Conservation (phyloP, 371 early-diverging fungal species). For the Mortierella sp. region DNA sequence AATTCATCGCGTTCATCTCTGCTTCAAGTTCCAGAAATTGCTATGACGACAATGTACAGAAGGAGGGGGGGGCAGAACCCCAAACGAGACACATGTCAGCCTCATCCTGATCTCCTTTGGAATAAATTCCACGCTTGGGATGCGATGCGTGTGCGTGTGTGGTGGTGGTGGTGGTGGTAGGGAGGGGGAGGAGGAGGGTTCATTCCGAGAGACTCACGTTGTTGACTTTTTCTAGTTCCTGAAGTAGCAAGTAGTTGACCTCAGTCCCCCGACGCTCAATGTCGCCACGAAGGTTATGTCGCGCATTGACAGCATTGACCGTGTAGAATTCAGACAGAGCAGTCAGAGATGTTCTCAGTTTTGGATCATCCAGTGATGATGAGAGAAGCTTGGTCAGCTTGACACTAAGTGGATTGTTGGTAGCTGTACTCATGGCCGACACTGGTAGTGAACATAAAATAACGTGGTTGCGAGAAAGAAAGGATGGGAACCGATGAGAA, state of each 20-base stretch:
- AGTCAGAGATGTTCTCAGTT: constrained; percentile 69
- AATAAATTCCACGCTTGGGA: too few species aligned
- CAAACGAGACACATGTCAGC: not conserved
- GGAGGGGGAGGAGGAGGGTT: not conserved
- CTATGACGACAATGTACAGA: constrained; percentile 42
- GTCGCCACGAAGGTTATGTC: constrained; percentile 73
- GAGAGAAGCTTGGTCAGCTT: constrained; percentile 68
- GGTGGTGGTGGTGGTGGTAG: not conserved
- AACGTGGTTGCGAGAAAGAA: not conserved
- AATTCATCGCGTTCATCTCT: constrained; percentile 67
- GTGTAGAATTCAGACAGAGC: constrained; percentile 76
- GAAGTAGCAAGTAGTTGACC: constrained; percentile 69
- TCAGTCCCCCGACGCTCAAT: constrained; percentile 75
- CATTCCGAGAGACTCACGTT: constrained; percentile 54
- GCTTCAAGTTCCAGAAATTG: constrained; percentile 65
- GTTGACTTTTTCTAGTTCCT: constrained; percentile 70
- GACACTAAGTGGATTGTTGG: constrained; percentile 57
- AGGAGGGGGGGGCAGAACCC: not conserved
- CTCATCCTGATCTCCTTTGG: too few species aligned
- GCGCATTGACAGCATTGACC: constrained; percentile 63
- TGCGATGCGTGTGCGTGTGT: too few species aligned
- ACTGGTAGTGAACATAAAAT: not conserved
- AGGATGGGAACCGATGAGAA: not conserved
- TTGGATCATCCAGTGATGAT: constrained; percentile 65
- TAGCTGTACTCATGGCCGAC: constrained; percentile 36